Conservation (phyloP, 768 basidiomycete species). For the Exsudoporus frostii region DNA sequence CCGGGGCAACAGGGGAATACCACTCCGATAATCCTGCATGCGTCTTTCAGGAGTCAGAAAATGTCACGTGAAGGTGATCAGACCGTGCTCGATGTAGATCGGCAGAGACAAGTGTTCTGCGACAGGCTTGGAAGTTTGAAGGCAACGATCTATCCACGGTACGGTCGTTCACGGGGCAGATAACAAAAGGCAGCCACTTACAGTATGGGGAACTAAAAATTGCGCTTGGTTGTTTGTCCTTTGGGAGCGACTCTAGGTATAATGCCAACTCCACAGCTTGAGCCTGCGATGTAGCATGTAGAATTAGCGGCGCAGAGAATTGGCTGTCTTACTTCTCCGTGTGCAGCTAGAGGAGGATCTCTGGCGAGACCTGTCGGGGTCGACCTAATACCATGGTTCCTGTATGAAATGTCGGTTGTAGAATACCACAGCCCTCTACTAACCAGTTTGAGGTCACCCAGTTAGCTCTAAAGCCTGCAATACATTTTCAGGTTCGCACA, state of each 20-base stretch:
- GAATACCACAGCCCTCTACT: slow-evolving; percentile 16
- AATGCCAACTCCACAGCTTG: slow-evolving; percentile 74
- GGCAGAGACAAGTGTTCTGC: slow-evolving; percentile 62
- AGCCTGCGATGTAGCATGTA: slow-evolving; percentile 33
- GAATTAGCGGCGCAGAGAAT: not conserved
- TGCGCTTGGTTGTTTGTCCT: slow-evolving; percentile 65
- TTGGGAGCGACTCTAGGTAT: slow-evolving; percentile 62
- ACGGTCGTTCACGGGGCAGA: not conserved
- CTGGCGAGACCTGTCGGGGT: slow-evolving; percentile 63
- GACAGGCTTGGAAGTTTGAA: slow-evolving; percentile 72
- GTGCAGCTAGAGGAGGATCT: slow-evolving; percentile 71
- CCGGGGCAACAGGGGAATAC: slow-evolving; percentile 68
- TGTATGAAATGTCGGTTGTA: slow-evolving; percentile 4
- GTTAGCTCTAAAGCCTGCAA: slow-evolving; percentile 68
- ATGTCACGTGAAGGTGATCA: slow-evolving; percentile 9
- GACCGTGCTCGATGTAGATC: slow-evolving; percentile 78
- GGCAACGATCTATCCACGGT: slow-evolving; percentile 64
- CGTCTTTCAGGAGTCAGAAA: not conserved
- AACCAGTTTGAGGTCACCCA: slow-evolving; percentile 70
- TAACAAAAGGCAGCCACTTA: slow-evolving; percentile 29
- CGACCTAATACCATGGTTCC: slow-evolving; percentile 41
- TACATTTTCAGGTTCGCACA: not conserved
- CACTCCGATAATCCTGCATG: slow-evolving; percentile 66
- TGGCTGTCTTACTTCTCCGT: slow-evolving; percentile 52
- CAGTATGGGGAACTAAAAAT: slow-evolving; percentile 88